Evolutionary conservation across 2,329 filamentous ascomycete genomes (phyloP), one percentile per base, ranked within the genome.

Genomic region (Penicillium hesseltinei): DNA sequence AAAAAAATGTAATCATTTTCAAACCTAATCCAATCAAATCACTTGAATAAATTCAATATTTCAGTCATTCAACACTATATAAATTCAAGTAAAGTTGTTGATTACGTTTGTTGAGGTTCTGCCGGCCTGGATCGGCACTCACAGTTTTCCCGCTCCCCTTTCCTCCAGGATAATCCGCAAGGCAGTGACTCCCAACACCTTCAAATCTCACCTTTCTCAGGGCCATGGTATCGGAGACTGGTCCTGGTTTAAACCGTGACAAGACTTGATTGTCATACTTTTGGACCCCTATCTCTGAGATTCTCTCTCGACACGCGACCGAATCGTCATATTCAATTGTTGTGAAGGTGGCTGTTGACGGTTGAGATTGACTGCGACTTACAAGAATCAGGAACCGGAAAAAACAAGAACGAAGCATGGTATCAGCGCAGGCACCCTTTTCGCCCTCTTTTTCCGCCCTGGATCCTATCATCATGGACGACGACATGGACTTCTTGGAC

Each of bases 401-500:
- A 49, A 49, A 51, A 36, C n/a, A 33, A 33, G 31, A 58, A 57
- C 55, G 50, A 68, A 74, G 63, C 60, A 77, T 77, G 75, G 70
- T 69, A 69, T 67, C 71, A 44, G 56, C 62, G 48, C 72, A 73
- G 57, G 58, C 62, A 39, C 61, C 69, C 36, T 73, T 72, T 54
- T 76, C 74, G 45, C 73, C 75, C 54, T 64, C 65, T 42, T 76
- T 76, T 59, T 65, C 73, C 61, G 55, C 67, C 27, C 60, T 76
- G 58, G 75, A 77, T 58, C 75, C 75, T 27, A 70, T 77, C 52
- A 74, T 77, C 48, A 65, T 77, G 54, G 75, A 77, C 62, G 73
- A 73, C 65, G 75, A 78, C 36, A 75, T 78, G 69, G 73, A 76
- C 54, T 77, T 78, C 44, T 69, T 79, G 45, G 71, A 78, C 53